Conservation (phyloP, 192 early-diverging fungal genomes). For the Dimargaris xerosporica region DNA sequence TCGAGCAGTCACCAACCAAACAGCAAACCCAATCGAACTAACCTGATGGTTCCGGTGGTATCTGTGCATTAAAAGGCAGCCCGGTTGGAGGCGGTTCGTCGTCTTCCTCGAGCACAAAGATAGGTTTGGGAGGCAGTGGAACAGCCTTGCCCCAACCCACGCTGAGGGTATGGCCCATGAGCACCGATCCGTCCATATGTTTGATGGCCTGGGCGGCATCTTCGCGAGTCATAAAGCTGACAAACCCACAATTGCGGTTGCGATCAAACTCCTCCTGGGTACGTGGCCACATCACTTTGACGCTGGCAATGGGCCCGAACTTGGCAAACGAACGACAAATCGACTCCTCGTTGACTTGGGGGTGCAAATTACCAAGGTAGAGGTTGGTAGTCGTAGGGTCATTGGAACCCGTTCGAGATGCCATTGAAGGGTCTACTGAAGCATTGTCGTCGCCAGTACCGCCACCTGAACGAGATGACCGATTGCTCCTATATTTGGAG, state of each 20-base stretch:
- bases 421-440: constrained; percentile 16
- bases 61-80: constrained; percentile 46
- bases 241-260: constrained; percentile 69
- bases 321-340: constrained; percentile 61
- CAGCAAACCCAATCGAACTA: not conserved
- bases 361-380: constrained; percentile 67
- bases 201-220: constrained; percentile 53
- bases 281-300: constrained; percentile 95
- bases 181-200: constrained; percentile 53
- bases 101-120: constrained; percentile 33
- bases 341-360: constrained; percentile 49
- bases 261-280: constrained; percentile 67
- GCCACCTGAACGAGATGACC: too few relatives aligned
- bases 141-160: constrained; percentile 75
- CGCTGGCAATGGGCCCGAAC: constrained; percentile 73
- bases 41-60: constrained; percentile 14
- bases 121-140: constrained; percentile 47
- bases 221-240: constrained; percentile 71
- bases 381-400: constrained; percentile 71
- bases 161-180: constrained; percentile 37
- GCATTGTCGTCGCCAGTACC: constrained; percentile 12
- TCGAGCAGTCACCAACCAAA: too few relatives aligned
- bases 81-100: constrained; percentile 21
- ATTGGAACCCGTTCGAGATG: constrained; percentile 33
- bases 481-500: constrained; percentile 14